Conservation (phyloP, 805 yeast genomes). For the Metschnikowia kunwiensis region DNA sequence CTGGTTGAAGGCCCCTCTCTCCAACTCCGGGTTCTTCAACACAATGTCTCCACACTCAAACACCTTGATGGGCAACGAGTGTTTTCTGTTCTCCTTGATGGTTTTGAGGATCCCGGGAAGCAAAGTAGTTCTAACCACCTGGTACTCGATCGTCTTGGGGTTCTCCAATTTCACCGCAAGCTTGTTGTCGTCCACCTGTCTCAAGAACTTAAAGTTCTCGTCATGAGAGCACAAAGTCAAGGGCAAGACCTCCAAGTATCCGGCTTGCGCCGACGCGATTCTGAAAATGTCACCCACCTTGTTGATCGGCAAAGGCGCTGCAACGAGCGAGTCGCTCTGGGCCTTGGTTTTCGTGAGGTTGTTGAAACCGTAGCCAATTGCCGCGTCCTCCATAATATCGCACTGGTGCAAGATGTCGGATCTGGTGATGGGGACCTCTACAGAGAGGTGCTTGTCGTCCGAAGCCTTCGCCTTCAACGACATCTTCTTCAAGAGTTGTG, state of each 20-base stretch:
- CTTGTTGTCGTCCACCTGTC: constrained; percentile 68
- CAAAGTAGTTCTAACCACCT: constrained; percentile 93
- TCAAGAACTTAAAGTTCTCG: constrained; percentile 88
- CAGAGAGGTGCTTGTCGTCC: constrained; percentile 53
- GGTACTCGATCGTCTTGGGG: constrained; percentile 95
- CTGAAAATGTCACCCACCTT: constrained; percentile 88
- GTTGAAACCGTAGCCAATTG: constrained; percentile 92
- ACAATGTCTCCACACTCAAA: constrained; percentile 96
- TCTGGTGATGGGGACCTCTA: constrained; percentile 87
- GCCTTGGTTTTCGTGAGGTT: constrained; percentile 78
- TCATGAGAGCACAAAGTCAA: constrained; percentile 94
- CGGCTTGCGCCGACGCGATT: constrained; percentile 86
- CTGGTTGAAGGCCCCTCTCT: constrained; percentile 87
- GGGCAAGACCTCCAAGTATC: constrained; percentile 95
- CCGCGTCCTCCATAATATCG: constrained; percentile 98
- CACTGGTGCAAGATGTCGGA: constrained; percentile 95
- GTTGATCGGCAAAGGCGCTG: constrained; percentile 86
- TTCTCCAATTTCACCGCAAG: constrained; percentile 87
- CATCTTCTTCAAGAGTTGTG: constrained; percentile 72
- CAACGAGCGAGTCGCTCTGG: constrained; percentile 74
- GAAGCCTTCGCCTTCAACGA: constrained; percentile 61
- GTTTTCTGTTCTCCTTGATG: constrained; percentile 92
- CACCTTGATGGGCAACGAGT: constrained; percentile 89
- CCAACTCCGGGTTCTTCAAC: constrained; percentile 71
- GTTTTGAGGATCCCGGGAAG: constrained; percentile 95